Evolutionary conservation across 805 yeast genomes (phyloP).

Genomic region (Kodamaea neixiangensis): DNA sequence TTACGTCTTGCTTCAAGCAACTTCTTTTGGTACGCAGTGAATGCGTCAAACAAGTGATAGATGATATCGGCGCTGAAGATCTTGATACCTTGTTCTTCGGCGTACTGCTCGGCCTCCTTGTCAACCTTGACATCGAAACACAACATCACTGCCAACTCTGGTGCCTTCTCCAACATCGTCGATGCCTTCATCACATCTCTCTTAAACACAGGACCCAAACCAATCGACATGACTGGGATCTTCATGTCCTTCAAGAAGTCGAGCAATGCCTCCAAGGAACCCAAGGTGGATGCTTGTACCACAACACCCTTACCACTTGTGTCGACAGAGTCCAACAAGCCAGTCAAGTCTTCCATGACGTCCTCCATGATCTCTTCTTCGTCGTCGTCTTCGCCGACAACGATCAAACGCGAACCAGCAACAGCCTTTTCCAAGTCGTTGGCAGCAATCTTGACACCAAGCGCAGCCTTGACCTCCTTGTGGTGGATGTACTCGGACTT

Average conservation of each 20-base stretch:
- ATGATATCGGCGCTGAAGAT: conserved; percentile 96
- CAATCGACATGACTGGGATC: conserved; percentile 98
- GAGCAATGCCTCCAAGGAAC: conserved; percentile 94
- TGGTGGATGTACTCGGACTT: conserved; percentile 96
- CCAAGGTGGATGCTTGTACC: conserved; percentile 97
- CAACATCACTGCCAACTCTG: conserved; percentile 94
- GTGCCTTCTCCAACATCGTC: conserved; percentile 95
- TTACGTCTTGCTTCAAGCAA: conserved; percentile 87
- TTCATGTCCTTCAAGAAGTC: conserved; percentile 98
- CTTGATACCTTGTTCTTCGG: conserved; percentile 87
- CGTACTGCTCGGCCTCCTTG: conserved; percentile 98
- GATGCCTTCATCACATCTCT: conserved; percentile 98
- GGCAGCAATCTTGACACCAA: conserved; percentile 98
- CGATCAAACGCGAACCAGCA: conserved; percentile 94
- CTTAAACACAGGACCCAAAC: conserved; percentile 96
- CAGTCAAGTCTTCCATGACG: conserved; percentile 97
- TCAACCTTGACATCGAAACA: conserved; percentile 98
- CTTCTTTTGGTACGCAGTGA: conserved; percentile 87
- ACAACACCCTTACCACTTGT: conserved; percentile 95
- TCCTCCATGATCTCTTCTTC: conserved; percentile 98
- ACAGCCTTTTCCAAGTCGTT: conserved; percentile 97
- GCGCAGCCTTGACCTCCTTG: conserved; percentile 97
- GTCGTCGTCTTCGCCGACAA: conserved; percentile 96
- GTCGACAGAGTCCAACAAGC: conserved; percentile 91
- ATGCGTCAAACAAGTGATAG: conserved; percentile 93